Evolutionary conservation across 768 basidiomycete species (phyloP), one percentile per base, ranked within the genome.

Genomic region (Mycena rosella): DNA sequence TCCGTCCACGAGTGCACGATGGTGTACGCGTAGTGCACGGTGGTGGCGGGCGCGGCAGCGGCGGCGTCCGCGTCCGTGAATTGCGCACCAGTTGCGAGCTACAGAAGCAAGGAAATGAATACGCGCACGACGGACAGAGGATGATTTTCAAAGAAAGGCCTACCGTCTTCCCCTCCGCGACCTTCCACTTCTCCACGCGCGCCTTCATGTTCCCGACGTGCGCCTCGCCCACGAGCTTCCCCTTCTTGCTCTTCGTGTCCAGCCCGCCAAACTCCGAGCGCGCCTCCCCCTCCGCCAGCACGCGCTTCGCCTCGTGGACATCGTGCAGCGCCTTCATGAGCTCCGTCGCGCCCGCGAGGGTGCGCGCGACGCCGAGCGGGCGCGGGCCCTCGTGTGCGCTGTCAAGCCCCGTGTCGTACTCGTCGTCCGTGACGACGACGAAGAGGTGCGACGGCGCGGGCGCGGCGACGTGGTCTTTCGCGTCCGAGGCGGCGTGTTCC

Each of bases 131-230:
- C 27, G 20, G 4, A 45, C 5, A 40, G 17, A 15, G 17, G n/a
- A n/a, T n/a, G n/a, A n/a, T n/a, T n/a, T n/a, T n/a, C n/a, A 40
- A 40, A 40, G 38, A 40, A 22, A 40, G n/a, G 57, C 63, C 2
- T 47, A 65, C 64, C 47, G 22, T 44, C 56, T 65, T 65, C 26
- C 56, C 56, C 26, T 49, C 55, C 20, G 56, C 56, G 14, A 65
- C 40, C 55, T 65, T 65, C 64, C 64, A 65, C 64, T 52, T 58
- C 48, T 65, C 56, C n/a, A 65, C 64, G 56, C 64, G 64, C 48
- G 22, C 64, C 29, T 52, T 42, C 47, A 52, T 22, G n/a, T 42
- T 42, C 18, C 64, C 64, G 14, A 59, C 32, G 4, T 7, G 13
- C 26, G 47, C 64, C 56, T 58, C 48, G 1, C 64, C 64, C 5